Evolutionary conservation across 1,284 basidiomycete species (phyloP).

Genomic region (Jaminaea rosea): DNA sequence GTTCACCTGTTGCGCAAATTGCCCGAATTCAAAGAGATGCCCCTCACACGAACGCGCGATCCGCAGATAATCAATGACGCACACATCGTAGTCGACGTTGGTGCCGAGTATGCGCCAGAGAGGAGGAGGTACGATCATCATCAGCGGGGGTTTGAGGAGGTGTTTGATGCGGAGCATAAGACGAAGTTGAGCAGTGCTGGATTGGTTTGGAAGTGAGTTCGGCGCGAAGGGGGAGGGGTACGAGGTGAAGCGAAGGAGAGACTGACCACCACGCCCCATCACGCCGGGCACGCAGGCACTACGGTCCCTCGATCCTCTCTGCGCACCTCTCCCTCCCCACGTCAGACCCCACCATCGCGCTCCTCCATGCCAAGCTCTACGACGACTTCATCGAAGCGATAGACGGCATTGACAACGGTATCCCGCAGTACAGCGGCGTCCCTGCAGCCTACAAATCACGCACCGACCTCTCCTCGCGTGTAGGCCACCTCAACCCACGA

Average conservation of each 20-base stretch:
- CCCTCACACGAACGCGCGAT: slow-evolving; percentile 59
- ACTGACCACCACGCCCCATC: too few relatives aligned
- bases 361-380: slow-evolving; percentile 83
- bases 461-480: slow-evolving; percentile 40
- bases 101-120: slow-evolving; percentile 75
- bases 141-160: slow-evolving; percentile 82
- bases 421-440: slow-evolving; percentile 30
- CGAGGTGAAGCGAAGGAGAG: too few relatives aligned
- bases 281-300: too few relatives aligned
- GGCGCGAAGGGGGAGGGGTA: too few relatives aligned
- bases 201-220: slow-evolving; percentile 54
- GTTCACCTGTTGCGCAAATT: slow-evolving; percentile 83
- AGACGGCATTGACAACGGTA: slow-evolving; percentile 70
- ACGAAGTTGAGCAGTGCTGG: slow-evolving; percentile 92
- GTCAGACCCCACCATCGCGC: slow-evolving; percentile 60
- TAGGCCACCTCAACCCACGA: slow-evolving; percentile 38
- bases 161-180: slow-evolving; percentile 67
- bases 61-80: slow-evolving; percentile 68
- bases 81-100: slow-evolving; percentile 96
- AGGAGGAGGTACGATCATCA: slow-evolving; percentile 86
- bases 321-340: slow-evolving; percentile 54
- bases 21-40: slow-evolving; percentile 57
- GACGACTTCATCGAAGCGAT: slow-evolving; percentile 85
- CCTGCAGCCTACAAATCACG: slow-evolving; percentile 30
- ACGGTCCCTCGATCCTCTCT: slow-evolving; percentile 78